Conservation (phyloP, 495 filamentous ascomycete species). For the Darksidea phi region DNA sequence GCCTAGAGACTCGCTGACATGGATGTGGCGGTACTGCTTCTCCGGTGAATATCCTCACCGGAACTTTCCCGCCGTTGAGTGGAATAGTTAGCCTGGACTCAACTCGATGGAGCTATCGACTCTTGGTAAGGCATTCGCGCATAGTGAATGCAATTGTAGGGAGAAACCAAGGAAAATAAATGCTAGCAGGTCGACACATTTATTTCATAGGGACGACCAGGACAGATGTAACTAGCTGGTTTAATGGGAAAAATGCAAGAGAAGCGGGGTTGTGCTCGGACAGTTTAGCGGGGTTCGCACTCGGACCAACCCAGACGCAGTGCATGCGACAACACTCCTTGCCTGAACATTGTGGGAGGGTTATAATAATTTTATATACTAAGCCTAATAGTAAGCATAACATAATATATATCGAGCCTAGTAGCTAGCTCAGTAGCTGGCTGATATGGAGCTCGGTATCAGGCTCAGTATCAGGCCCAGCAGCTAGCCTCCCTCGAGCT, state of each 20-base stretch:
- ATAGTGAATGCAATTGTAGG: not conserved
- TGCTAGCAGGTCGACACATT: not conserved
- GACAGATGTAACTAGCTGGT: not conserved
- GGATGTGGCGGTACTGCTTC: not conserved
- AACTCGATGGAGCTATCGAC: not conserved
- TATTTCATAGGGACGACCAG: not conserved
- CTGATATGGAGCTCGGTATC: too few relatives aligned
- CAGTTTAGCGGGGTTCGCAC: not conserved
- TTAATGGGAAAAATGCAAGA: not conserved
- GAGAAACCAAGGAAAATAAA: not conserved
- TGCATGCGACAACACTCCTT: not conserved
- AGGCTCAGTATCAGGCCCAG: too few relatives aligned
- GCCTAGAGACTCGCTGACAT: not conserved
- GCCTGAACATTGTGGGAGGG: not conserved
- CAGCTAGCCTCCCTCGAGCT: too few relatives aligned
- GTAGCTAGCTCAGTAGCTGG: too few relatives aligned
- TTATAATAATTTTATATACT: too few relatives aligned
- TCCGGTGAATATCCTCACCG: not conserved
- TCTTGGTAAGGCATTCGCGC: not conserved
- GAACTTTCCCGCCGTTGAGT: not conserved
- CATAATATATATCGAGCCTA: too few relatives aligned
- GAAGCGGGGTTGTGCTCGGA: not conserved
- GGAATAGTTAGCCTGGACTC: not conserved
- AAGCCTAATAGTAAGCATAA: too few relatives aligned
- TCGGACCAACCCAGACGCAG: not conserved